These are phyloP conservation scores for Lactifluus volemus DNA, from an alignment of 768 basidiomycete species.

Conservation along the genomic window DNA sequence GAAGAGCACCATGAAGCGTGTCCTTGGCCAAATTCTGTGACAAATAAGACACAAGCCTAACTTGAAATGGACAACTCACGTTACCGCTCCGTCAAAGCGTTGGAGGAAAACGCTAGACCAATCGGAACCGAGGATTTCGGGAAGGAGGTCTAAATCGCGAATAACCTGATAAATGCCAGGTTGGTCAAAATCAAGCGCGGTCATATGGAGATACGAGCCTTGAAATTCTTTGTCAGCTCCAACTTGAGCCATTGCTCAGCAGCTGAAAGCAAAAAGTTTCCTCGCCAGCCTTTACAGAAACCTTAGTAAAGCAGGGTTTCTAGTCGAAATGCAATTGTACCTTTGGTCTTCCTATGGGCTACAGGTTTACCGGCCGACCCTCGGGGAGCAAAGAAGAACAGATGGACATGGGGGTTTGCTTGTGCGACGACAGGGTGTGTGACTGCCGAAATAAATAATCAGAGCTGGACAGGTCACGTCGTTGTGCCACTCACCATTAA, in stretches of 20 bases:
- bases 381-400: conserved; percentile 90
- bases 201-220: conserved; percentile 32
- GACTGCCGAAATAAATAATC: conserved; percentile 36
- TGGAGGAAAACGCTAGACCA: conserved; percentile 97
- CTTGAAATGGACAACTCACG: conserved; percentile 41
- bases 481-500: conserved; percentile 49
- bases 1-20: conserved; percentile 54
- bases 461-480: background rate
- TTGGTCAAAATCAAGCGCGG: background rate
- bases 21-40: conserved; percentile 75
- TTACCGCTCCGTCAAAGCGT: conserved; percentile 81
- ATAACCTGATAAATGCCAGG: conserved; percentile 50
- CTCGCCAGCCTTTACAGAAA: conserved; percentile 70
- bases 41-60: background rate
- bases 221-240: conserved; percentile 95
- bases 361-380: conserved; percentile 91
- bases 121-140: conserved; percentile 87
- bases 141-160: conserved; percentile 90
- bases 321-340: conserved; percentile 26
- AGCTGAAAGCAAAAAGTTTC: conserved; percentile 86
- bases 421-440: conserved; percentile 92
- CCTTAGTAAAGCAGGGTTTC: background rate
- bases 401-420: conserved; percentile 85
- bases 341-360: conserved; percentile 89
- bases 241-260: conserved; percentile 93